Conservation (phyloP, 768 basidiomycete genomes). For the Phlebiopsis flavidoalba region DNA sequence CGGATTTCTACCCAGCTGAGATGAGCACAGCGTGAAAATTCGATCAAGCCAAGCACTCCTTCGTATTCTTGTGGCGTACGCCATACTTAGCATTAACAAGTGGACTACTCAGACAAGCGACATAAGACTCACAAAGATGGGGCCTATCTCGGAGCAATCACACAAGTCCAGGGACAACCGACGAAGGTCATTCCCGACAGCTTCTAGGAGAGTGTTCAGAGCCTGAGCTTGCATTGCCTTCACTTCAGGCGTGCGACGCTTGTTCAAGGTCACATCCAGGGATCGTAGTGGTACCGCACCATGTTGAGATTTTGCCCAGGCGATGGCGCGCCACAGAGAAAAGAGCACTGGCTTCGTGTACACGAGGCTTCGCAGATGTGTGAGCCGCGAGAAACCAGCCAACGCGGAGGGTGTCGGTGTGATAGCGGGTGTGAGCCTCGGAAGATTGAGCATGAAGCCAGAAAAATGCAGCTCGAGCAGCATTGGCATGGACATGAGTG, state of each 20-base stretch:
- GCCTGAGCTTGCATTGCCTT: too few relatives aligned
- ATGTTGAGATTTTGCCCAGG: neutral
- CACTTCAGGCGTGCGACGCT: neutral
- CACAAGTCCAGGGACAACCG: neutral
- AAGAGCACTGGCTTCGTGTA: neutral
- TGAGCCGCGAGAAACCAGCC: neutral
- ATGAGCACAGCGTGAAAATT: neutral
- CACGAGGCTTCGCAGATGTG: neutral
- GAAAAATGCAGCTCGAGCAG: too few relatives aligned
- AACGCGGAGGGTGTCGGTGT: too few relatives aligned
- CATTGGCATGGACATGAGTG: too few relatives aligned
- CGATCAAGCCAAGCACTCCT: neutral
- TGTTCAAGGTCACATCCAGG: neutral
- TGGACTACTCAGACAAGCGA: neutral
- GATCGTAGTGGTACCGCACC: neutral
- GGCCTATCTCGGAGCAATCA: neutral
- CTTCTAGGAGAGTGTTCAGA: neutral
- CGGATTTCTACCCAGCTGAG: neutral
- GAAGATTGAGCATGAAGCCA: too few relatives aligned
- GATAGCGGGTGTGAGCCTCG: too few relatives aligned
- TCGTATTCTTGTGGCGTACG: neutral
- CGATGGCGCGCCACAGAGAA: neutral
- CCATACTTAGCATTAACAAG: too few relatives aligned
- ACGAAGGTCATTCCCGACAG: neutral
- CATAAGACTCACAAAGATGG: neutral